Evolutionary conservation across 257 asterid species (phyloP), one percentile per base, ranked within the genome.

Genomic region (Ilex asprella): DNA sequence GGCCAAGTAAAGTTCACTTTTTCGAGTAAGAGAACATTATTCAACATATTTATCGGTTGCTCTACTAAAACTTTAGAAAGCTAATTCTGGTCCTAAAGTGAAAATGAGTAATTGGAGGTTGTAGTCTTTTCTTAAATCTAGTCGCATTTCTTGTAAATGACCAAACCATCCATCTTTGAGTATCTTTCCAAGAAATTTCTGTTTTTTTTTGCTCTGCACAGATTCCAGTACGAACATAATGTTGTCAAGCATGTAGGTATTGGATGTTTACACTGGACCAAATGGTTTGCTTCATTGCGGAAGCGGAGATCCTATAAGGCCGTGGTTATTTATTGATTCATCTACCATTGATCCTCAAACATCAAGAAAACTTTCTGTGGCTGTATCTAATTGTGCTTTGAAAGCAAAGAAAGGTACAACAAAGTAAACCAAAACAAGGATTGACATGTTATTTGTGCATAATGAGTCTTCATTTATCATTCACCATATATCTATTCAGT

Each of bases 301-400:
- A 32, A 78, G 74, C 52, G 80, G 76, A 32, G 75, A 73, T 71
- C 59, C 27, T 51, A 72, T 81, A 47, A 76, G 94, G 71, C 77
- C 97, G n/a, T 63, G 84, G 74, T 75, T 93, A 70, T 85, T 81
- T 80, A 76, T 93, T 59, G 99, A 93, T 75, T 89, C 97, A 58
- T 93, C 99, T 51, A 93, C 99, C 3, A 81, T 89, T 68, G 97
- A 93, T 75, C 97, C 99, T 63, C 94, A 87, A 63, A 93, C 97
- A 59, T 85, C 97, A 67, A 78, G 97, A 77, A 87, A 77, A 58
- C 62, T 87, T 46, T 93, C 88, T 62, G 78, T 79, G 12, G 74
- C 79, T 39, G 39, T 85, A 59, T 75, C 88, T 51, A 68, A 60
- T 39, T 79, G 77, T 69, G 73, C 62, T 54, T 66, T 75, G 63